Evolutionary conservation across 1,284 basidiomycete genomes (phyloP), one percentile per base, ranked within the genome.

Genomic region (Sporisorium graminicola): DNA sequence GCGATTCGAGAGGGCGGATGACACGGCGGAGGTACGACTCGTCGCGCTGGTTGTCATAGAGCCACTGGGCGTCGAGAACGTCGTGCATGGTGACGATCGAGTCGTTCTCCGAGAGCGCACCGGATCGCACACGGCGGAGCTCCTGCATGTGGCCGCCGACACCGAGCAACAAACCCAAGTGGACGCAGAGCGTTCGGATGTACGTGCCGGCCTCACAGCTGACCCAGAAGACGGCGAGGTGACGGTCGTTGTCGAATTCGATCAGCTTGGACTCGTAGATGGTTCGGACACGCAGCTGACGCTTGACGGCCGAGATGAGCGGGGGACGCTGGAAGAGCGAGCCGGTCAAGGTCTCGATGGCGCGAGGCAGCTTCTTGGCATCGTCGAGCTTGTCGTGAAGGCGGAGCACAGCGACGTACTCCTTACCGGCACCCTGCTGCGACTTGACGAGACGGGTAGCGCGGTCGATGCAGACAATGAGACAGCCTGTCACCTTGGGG

Each of bases 91-190:
- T 97, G 67, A 99, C 97, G 83, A 99, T 96, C 83, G 95, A 94
- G 87, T 99, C 97, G 86, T 94, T 94, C 88, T 99, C 97, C 63
- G 92, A 93, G 88, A 98, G 92, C 52, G 95, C 96, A 86, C 97
- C 97, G 86, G 92, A 94, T 77, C 97, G 89, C 10, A 99, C 96
- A 85, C 97, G 89, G 80, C 97, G 90, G 60, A 99, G 90, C 87
- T 99, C 97, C 88, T 99, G 96, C 97, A 99, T 99, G 88, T 99
- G 97, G 33, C 95, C 97, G 43, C 97, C 97, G 51, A 99, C 96
- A 78, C 97, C 97, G 57, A 99, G 89, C 51, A 99, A 79, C 54
- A 99, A 89, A 75, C 97, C 97, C 60, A 99, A 88, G 87, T 99
- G 97, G 26, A 99, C 97, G 86, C 97, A 99, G 65, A 99, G 89